These are phyloP conservation scores for Sporothrix euskadiensis DNA, from an alignment of 2,329 filamentous ascomycete species.

Conservation along the genomic window DNA sequence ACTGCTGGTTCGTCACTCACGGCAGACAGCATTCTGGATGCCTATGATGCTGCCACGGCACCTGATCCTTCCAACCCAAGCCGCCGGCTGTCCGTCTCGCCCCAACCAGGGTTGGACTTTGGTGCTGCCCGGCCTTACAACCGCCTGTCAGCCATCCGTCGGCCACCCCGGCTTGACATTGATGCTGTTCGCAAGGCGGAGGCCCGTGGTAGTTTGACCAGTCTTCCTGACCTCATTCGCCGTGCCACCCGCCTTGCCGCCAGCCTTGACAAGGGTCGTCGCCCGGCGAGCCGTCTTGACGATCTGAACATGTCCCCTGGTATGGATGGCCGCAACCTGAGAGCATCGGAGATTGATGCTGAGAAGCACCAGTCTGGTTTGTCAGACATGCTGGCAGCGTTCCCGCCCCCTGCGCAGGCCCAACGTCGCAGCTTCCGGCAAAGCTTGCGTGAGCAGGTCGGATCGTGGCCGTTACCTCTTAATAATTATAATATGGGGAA, in stretches of 20 bases:
- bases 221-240: constrained; percentile 84
- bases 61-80: constrained; percentile 44
- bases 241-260: constrained; percentile 83
- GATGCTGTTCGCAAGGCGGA: constrained; percentile 80
- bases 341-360: constrained; percentile 37
- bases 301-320: constrained; percentile 54
- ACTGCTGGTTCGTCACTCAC: constrained; percentile 40
- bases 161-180: constrained; percentile 76
- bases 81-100: constrained; percentile 33
- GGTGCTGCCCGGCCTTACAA: constrained; percentile 40
- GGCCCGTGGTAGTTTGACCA: constrained; percentile 84
- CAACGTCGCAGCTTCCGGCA: constrained; percentile 45
- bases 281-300: constrained; percentile 61
- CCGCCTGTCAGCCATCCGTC: constrained; percentile 56
- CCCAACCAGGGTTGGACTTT: constrained; percentile 33
- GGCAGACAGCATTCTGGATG: constrained; percentile 52
- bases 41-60: constrained; percentile 52
- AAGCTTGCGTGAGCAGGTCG: constrained; percentile 51
- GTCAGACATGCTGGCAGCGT: constrained; percentile 66
- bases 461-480: constrained; percentile 54
- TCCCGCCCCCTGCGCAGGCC: constrained; percentile 61
- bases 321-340: constrained; percentile 31
- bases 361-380: constrained; percentile 55
- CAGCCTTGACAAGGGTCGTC: constrained; percentile 79
- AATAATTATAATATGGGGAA: constrained; percentile 32